These are phyloP conservation scores for Penstemon davidsonii DNA, from an alignment of 257 asterid genomes.

Conservation along the genomic window DNA sequence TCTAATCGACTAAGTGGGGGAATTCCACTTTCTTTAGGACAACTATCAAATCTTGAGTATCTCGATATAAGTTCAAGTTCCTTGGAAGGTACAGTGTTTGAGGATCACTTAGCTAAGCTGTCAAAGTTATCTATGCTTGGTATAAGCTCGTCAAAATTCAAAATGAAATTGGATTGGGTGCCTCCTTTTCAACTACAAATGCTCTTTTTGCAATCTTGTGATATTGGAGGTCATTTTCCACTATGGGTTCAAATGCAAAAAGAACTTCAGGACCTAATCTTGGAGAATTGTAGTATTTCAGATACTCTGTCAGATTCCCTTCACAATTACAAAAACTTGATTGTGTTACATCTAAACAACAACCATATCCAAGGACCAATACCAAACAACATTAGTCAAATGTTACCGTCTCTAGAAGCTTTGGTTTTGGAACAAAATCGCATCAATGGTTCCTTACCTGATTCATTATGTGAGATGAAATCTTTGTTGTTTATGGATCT, in stretches of 20 bases:
- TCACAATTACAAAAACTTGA: too few relatives aligned
- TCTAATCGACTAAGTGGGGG: background rate
- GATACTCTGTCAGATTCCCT: too few relatives aligned
- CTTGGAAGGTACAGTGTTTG: background rate
- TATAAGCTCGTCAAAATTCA: background rate
- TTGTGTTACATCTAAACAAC: too few relatives aligned
- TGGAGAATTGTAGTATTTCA: too few relatives aligned
- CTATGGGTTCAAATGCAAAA: constrained; percentile 15
- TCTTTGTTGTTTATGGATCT: too few relatives aligned
- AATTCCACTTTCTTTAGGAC: background rate
- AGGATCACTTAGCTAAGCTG: constrained; percentile 16
- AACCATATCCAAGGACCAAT: too few relatives aligned
- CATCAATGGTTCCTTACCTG: too few relatives aligned
- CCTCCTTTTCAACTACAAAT: background rate
- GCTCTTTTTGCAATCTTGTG: background rate
- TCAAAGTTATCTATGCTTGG: background rate
- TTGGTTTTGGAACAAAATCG: too few relatives aligned
- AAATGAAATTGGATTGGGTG: background rate
- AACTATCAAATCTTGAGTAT: background rate
- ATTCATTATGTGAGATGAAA: too few relatives aligned
- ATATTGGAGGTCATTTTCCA: constrained; percentile 19
- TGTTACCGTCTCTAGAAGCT: too few relatives aligned
- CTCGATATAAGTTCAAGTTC: background rate
- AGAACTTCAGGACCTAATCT: too few relatives aligned
- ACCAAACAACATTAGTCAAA: too few relatives aligned